Evolutionary conservation across 306 rosid species (phyloP).

Genomic region (Senna tora): DNA sequence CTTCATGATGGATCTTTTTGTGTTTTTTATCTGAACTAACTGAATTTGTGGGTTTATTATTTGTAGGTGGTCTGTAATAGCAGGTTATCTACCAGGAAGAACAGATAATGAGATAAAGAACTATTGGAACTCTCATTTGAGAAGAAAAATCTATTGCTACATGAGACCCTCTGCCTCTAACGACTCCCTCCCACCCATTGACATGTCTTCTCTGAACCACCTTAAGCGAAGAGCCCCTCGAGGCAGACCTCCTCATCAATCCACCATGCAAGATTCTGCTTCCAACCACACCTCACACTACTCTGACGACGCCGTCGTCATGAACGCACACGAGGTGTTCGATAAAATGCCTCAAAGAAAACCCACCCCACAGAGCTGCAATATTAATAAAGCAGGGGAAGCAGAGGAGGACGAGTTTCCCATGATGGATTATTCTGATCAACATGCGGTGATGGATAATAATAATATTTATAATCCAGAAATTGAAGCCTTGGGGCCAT

Average conservation of each 20-base stretch:
- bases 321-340: neutral
- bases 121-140: constrained; percentile 87
- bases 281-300: constrained; percentile 23
- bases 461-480: constrained; percentile 23
- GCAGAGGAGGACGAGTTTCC: constrained; percentile 39
- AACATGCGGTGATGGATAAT: neutral
- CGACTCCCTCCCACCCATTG: constrained; percentile 41
- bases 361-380: constrained; percentile 6
- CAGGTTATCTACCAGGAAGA: constrained; percentile 76
- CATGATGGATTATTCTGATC: constrained; percentile 3
- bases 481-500: constrained; percentile 47
- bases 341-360: constrained; percentile 24
- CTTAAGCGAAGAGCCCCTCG: constrained; percentile 35
- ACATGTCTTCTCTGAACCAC: constrained; percentile 19
- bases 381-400: neutral
- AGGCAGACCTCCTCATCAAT: constrained; percentile 35
- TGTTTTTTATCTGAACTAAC: too few species aligned
- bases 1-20: too few species aligned
- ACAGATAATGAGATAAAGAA: constrained; percentile 90
- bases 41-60: too few species aligned
- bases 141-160: constrained; percentile 69
- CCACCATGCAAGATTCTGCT: constrained; percentile 27
- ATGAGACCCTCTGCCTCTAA: constrained; percentile 46
- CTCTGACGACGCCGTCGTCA: too few species aligned
- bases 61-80: constrained; percentile 87